Conservation (phyloP, 441 rosid genomes). For the Populus hybrid region DNA sequence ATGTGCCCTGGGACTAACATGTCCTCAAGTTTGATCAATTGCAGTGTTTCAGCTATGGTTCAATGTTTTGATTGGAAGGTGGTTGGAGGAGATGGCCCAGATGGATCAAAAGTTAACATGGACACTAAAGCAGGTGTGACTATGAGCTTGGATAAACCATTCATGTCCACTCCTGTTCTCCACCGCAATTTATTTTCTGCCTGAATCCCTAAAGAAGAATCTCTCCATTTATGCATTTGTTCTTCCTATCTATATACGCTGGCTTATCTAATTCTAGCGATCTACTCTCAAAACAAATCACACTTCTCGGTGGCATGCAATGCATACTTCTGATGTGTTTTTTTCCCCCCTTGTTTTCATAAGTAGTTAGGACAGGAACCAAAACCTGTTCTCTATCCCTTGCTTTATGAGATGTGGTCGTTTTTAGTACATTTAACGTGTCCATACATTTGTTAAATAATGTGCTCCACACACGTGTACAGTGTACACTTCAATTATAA, state of each 20-base stretch:
- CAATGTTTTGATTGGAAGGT: conserved; percentile 31
- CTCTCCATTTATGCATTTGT: not conserved
- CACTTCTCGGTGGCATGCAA: not conserved
- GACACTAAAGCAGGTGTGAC: not conserved
- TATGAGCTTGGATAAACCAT: not conserved
- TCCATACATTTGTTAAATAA: not conserved
- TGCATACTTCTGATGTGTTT: not conserved
- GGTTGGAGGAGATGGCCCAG: not conserved
- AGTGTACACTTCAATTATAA: not conserved
- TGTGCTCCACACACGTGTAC: not conserved
- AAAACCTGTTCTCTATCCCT: not conserved
- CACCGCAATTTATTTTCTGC: not conserved
- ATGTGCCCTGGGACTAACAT: conserved; percentile 29
- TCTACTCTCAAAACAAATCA: not conserved
- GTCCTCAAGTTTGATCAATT: conserved; percentile 18
- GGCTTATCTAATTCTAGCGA: not conserved
- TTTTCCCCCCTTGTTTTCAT: not conserved
- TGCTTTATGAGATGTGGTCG: not conserved
- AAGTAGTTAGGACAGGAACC: not conserved
- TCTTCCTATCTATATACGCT: not conserved
- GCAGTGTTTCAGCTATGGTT: conserved; percentile 22
- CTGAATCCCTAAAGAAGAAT: not conserved
- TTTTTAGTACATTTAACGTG: too few species aligned
- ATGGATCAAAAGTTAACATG: not conserved
- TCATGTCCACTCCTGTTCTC: not conserved